Percentiles rank a stretch among this genome's conserved stretches.
Conservation (phyloP, 1,284 basidiomycete genomes). For the Clitocybe nebularis region DNA sequence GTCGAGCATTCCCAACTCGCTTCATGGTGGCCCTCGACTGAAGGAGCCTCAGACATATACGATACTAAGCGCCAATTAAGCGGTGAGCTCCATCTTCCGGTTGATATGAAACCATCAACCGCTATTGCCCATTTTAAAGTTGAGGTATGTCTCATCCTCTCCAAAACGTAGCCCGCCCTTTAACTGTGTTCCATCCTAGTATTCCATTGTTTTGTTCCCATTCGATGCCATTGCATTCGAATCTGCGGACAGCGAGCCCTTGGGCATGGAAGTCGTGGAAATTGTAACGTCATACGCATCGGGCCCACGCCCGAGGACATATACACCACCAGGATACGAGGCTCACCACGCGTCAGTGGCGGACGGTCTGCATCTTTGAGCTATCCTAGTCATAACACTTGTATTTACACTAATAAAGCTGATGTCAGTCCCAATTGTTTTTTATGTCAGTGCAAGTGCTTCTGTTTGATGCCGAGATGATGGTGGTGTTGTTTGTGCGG, state of each 20-base stretch:
- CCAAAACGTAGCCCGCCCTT: no score
- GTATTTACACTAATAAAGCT: background rate
- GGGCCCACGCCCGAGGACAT: conserved; percentile 32
- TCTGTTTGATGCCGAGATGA: background rate
- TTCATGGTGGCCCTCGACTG: conserved; percentile 38
- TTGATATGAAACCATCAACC: conserved; percentile 41
- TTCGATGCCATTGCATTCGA: conserved; percentile 33
- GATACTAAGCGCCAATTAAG: conserved; percentile 31
- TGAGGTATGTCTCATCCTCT: conserved; percentile 9
- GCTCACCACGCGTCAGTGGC: background rate
- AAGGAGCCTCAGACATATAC: conserved; percentile 20
- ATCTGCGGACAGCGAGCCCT: conserved; percentile 30
- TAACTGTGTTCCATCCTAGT: conserved; percentile 26
- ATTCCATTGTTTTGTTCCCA: conserved; percentile 37
- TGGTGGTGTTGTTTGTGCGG: conserved; percentile 2
- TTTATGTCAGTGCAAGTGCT: background rate
- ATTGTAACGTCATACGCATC: conserved; percentile 37
- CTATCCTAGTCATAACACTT: background rate
- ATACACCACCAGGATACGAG: conserved; percentile 35
- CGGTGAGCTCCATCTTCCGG: conserved; percentile 44
- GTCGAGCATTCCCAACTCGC: conserved; percentile 37
- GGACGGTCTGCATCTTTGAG: background rate
- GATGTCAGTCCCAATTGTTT: background rate
- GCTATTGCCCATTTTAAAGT: conserved; percentile 41
- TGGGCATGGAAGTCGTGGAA: conserved; percentile 24